These are phyloP conservation scores for Schizonepeta tenuifolia DNA, from an alignment of 257 asterid species.

Conservation along the genomic window DNA sequence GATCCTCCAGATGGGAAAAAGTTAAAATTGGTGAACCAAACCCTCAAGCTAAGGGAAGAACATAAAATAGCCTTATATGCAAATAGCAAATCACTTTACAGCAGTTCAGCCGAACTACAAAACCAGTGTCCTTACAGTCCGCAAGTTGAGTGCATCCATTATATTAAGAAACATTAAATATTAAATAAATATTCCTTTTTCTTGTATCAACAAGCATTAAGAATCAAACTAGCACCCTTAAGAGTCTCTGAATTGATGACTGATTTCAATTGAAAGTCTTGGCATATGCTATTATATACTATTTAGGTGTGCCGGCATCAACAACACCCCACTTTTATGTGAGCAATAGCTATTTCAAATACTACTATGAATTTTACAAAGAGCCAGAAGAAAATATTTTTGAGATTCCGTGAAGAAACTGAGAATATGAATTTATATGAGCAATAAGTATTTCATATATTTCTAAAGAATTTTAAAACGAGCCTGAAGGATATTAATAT, in stretches of 20 bases:
- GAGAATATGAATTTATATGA: not conserved
- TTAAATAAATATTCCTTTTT: not conserved
- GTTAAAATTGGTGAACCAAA: conserved; percentile 21
- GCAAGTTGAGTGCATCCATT: conserved; percentile 16
- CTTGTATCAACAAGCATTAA: not conserved
- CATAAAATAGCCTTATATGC: conserved; percentile 1
- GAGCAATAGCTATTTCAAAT: not conserved
- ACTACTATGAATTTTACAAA: conserved; percentile 13
- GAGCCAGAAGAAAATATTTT: not conserved
- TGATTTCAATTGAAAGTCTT: not conserved
- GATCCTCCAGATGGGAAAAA: conserved; percentile 19
- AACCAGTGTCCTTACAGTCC: conserved; percentile 5
- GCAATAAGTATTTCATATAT: not conserved
- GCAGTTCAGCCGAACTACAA: not conserved
- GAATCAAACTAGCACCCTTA: not conserved
- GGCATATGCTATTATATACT: not conserved
- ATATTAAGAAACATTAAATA: conserved; percentile 1
- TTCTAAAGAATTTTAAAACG: conserved; percentile 18
- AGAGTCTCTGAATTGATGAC: not conserved
- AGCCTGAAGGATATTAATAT: not conserved
- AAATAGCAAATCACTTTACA: conserved; percentile 17
- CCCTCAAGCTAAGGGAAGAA: conserved; percentile 7
- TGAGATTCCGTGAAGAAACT: conserved; percentile 10
- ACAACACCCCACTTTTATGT: not conserved
- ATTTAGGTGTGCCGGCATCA: conserved; percentile 8